Base-by-base conservation (phyloP, 176 grass and related monocot genomes). In the Raddia distichophylla region DNA sequence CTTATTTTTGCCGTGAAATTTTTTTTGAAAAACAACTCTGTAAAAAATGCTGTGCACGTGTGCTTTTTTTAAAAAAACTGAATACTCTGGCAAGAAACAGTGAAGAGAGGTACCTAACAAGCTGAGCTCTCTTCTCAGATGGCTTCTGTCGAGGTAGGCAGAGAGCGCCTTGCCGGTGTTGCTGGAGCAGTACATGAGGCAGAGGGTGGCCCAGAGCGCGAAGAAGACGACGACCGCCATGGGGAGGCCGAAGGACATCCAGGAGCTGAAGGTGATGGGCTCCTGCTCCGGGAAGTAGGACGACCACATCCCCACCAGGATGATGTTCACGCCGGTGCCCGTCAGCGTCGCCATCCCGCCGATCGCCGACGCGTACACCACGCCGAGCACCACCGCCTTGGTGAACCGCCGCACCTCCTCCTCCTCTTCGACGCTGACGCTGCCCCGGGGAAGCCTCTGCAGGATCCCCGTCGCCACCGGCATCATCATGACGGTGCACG, bases 241-340 rank as follows among this genome's bases (percentile, higher is more conserved):
- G 33, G 96, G 96, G 18, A 99, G 78, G 0, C 91, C 96, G 42
- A 99, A 99, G 59, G 84, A 81, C 88, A 90, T 90, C 93, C 96
- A 98, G 0, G 86, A 69, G 91, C 96, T 98, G 88, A 98, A 95
- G 73, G 88, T 91, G 45, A 97, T 97, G 48, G 83, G 80, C 49
- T 74, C 14, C 57, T 89, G 81, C 16, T 93, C 71, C 52, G 96
- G 96, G 76, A 90, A 99, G 82, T 91, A 95, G 19, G 79, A 67
- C 32, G 76, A 74, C 89, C 96, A 99, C 87, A 99, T 99, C 70
- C 93, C 93, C 15, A 95, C 87, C 34, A 99, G 84, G 60, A 99
- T 99, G 80, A 99, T 88, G 76, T 99, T 99, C 10, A 94, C 96
- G 3, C 96, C 96, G 0, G 90, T 97, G 65, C 94, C 94, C 6